Conservation (phyloP, 495 filamentous ascomycete genomes). For the Talaromyces proteolyticus region DNA sequence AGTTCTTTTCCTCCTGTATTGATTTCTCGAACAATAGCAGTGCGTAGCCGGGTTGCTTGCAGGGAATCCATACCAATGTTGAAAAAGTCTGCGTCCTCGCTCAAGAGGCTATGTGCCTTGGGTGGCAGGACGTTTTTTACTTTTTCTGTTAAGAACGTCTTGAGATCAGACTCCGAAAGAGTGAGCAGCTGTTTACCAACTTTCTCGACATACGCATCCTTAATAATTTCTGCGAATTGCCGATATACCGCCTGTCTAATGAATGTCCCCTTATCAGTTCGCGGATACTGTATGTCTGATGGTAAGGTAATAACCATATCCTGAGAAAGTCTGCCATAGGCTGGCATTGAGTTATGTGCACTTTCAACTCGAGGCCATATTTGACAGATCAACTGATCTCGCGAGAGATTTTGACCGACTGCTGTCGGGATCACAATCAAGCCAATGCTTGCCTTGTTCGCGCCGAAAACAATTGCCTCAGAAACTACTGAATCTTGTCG, state of each 20-base stretch:
- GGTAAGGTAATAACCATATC: conserved; percentile 45
- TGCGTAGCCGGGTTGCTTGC: conserved; percentile 44
- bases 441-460: conserved; percentile 29
- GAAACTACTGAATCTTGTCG: conserved; percentile 26
- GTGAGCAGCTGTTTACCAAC: not conserved
- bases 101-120: conserved; percentile 9
- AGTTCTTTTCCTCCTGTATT: conserved; percentile 26
- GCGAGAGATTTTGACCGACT: conserved; percentile 12
- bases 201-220: conserved; percentile 32
- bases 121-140: not conserved
- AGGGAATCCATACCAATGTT: conserved; percentile 48
- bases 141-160: conserved; percentile 7
- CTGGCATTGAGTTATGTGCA: conserved; percentile 39
- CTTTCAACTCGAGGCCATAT: conserved; percentile 48
- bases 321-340: conserved; percentile 47
- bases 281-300: conserved; percentile 37
- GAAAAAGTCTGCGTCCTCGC: conserved; percentile 45
- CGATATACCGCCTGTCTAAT: conserved; percentile 50
- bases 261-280: conserved; percentile 50
- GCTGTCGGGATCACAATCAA: conserved; percentile 34
- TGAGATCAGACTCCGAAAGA: conserved; percentile 11
- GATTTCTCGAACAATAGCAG: conserved; percentile 24
- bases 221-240: conserved; percentile 41
- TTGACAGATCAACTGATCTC: conserved; percentile 40
- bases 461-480: conserved; percentile 35